phyloP scores from a whole-genome alignment of 805 yeast genomes.

The Saturnispora zaruensis region DNA sequence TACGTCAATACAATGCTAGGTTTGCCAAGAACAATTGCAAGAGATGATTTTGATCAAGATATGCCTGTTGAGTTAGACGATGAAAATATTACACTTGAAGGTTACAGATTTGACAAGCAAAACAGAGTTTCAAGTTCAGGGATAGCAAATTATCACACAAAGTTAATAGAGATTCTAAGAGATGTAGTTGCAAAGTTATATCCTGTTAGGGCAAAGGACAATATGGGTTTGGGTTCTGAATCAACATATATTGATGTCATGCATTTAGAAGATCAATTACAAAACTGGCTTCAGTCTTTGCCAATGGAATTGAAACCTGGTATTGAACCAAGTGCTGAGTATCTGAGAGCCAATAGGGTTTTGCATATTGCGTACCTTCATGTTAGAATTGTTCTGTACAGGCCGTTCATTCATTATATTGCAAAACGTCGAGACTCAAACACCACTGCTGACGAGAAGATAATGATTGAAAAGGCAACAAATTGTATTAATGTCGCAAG shows the following conservation, averaged over 20 bases:
- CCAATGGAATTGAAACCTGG: conserved; percentile 70
- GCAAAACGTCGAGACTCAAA: conserved; percentile 37
- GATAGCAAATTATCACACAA: conserved; percentile 81
- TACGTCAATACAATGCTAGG: conserved; percentile 85
- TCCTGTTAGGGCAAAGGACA: conserved; percentile 48
- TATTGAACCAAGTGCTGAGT: conserved; percentile 55
- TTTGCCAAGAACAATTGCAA: conserved; percentile 66
- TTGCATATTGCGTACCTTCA: conserved; percentile 65
- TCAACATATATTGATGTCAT: conserved; percentile 36
- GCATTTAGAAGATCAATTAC: conserved; percentile 57
- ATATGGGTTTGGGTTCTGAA: conserved; percentile 8
- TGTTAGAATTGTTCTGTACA: conserved; percentile 70
- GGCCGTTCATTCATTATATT: conserved; percentile 83
- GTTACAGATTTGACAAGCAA: conserved; percentile 35
- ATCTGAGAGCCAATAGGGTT: conserved; percentile 65
- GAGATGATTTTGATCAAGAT: conserved; percentile 80
- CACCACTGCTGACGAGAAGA: conserved; percentile 38
- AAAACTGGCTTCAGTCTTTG: conserved; percentile 61
- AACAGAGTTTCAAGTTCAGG: conserved; percentile 60
- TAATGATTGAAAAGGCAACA: conserved; percentile 61
- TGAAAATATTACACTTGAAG: conserved; percentile 68
- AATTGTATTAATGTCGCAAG: conserved; percentile 81
- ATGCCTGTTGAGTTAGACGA: conserved; percentile 81
- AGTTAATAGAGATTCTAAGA: conserved; percentile 58
- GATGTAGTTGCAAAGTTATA: conserved; percentile 66